phyloP scores from a whole-genome alignment of 805 yeast species.

The Yarrowia osloensis region DNA sequence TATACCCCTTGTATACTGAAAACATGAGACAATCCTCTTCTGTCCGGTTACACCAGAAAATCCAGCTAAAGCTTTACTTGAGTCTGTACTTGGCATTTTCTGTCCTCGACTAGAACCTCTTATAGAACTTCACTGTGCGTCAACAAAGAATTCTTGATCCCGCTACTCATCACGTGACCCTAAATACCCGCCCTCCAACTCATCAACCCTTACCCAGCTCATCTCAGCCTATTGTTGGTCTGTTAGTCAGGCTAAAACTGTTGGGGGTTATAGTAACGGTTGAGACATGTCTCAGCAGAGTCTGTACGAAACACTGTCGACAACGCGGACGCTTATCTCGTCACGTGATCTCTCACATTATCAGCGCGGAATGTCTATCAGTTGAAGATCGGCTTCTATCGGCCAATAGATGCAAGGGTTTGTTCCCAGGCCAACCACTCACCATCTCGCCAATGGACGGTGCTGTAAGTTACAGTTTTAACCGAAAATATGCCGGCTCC shows the following conservation, averaged over 20 bases:
- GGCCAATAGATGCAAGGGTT: background rate
- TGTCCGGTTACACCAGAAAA: too few species aligned
- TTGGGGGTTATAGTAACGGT: background rate
- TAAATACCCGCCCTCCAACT: background rate
- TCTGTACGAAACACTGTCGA: too few species aligned
- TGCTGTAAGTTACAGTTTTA: conserved; percentile 7
- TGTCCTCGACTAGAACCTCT: too few species aligned
- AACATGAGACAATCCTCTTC: too few species aligned
- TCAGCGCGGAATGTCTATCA: background rate
- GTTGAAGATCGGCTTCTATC: background rate
- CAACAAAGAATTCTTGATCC: too few species aligned
- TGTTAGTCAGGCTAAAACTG: background rate
- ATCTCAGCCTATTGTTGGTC: background rate
- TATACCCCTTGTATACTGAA: too few species aligned
- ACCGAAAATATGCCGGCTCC: background rate
- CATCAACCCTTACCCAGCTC: background rate
- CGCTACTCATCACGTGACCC: too few species aligned
- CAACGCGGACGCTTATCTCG: too few species aligned
- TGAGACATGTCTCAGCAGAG: background rate
- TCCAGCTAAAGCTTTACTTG: too few species aligned
- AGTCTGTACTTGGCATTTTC: too few species aligned
- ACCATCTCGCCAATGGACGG: background rate
- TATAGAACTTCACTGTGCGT: too few species aligned
- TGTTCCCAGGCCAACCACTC: background rate
- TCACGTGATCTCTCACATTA: background rate